Base-by-base conservation (phyloP, 2,329 filamentous ascomycete species). In the Aspergillus amoenus region DNA sequence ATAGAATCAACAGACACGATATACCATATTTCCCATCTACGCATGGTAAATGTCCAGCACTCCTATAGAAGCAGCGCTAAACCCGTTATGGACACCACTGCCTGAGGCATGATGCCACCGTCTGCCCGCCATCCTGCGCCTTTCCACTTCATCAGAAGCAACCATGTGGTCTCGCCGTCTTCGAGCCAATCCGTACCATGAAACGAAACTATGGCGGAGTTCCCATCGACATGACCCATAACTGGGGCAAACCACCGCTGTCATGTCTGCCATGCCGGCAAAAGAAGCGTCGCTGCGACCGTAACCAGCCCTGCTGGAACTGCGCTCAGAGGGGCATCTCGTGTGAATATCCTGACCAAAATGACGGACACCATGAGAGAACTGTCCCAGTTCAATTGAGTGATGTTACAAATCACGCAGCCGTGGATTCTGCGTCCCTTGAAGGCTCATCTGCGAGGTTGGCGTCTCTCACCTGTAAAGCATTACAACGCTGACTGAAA, bases 231-330 rank as follows among this genome's bases (percentile, higher is more conserved):
- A 48, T 48, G 46, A 34, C 39, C n/a, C 53, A 56, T 18, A 56
- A 43, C 3, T 57, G 45, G 50, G 40, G 22, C 13, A 50, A 58
- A 27, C 60, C 61, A 11, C 50, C 61, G 3, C 18, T 63, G 24
- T 64, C 63, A 5, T 68, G 65, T 34, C 41, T 22, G 5, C 48
- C 56, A 12, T 67, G 66, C 46, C 61, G 65, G 9, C 57, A 60
- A 17, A 64, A 65, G 51, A 66, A 67, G 45, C 57, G 62, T 12
- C 61, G 65, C 8, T 67, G 65, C 42, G 60, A 67, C 50, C 61
- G 64, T 17, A 30, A 22, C 13, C 60, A 62, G 21, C 66, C 66
- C 21, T 67, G 64, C 37, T 62, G 59, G 9, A 68, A 64, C 17
- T 67, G 63, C 21, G 43, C 47, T 12, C 61, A 61, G 37, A 51